Conservation (phyloP, 768 basidiomycete genomes). For the Mycena galericulata region DNA sequence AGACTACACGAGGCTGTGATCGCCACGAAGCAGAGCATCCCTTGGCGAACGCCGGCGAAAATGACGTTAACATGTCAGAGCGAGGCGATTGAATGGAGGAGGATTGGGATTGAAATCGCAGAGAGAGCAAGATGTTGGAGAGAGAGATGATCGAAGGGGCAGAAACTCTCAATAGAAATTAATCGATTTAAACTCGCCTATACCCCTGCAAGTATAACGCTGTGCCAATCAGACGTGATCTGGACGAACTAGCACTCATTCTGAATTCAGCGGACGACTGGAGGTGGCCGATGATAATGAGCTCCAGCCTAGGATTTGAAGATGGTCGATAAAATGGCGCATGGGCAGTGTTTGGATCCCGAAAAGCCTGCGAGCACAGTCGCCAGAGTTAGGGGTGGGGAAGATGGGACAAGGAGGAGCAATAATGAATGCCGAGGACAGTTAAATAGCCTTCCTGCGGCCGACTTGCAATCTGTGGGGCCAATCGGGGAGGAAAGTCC, state of each 20-base stretch:
- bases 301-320: neutral
- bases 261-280: too few species aligned
- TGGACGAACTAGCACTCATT: neutral
- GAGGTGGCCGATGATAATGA: neutral
- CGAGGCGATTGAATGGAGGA: neutral
- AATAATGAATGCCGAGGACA: slow-evolving; percentile 17
- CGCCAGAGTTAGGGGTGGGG: slow-evolving; percentile 6
- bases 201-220: neutral
- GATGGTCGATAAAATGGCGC: neutral
- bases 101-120: too few species aligned
- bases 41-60: slow-evolving; percentile 4
- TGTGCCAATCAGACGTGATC: slow-evolving; percentile 1
- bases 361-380: slow-evolving; percentile 16
- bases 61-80: slow-evolving; percentile 2
- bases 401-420: slow-evolving; percentile 3
- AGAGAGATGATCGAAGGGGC: neutral
- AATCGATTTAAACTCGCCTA: neutral
- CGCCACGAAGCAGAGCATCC: slow-evolving; percentile 14
- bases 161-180: too few species aligned
- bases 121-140: neutral
- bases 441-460: slow-evolving; percentile 21
- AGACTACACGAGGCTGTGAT: slow-evolving; percentile 15
- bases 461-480: neutral
- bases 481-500: neutral
- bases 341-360: slow-evolving; percentile 2